These are phyloP conservation scores for Candida adriatica DNA, from an alignment of 805 yeast genomes.

Conservation along the genomic window DNA sequence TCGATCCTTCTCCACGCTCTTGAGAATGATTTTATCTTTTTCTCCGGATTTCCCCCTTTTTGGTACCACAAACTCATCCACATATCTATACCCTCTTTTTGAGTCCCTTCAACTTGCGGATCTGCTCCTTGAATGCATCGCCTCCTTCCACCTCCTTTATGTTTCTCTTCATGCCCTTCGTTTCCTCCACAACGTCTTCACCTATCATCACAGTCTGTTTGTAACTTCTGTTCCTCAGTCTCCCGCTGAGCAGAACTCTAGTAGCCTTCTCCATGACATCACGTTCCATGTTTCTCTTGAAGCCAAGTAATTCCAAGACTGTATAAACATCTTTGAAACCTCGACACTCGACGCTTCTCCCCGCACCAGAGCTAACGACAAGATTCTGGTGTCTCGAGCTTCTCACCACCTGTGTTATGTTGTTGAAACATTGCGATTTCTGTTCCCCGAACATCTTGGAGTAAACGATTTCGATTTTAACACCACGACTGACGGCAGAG, in stretches of 20 bases:
- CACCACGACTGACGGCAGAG: conserved; percentile 76
- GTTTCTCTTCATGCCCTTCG: conserved; percentile 15
- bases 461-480: conserved; percentile 75
- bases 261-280: conserved; percentile 50
- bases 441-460: conserved; percentile 37
- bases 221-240: conserved; percentile 64
- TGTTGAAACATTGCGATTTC: conserved; percentile 61
- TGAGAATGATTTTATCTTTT: neutral
- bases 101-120: conserved; percentile 17
- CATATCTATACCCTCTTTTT: neutral
- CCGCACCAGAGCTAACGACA: conserved; percentile 72
- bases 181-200: conserved; percentile 31
- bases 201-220: conserved; percentile 68
- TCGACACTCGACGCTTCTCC: conserved; percentile 48
- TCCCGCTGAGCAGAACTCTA: conserved; percentile 62
- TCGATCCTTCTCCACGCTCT: neutral
- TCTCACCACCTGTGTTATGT: conserved; percentile 66
- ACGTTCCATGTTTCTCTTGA: conserved; percentile 51
- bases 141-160: conserved; percentile 16
- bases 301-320: conserved; percentile 61
- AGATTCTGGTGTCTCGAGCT: conserved; percentile 79
- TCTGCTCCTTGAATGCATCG: conserved; percentile 20
- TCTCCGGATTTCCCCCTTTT: neutral
- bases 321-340: conserved; percentile 62
- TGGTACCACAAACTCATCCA: neutral